These are phyloP conservation scores for Ceratocystis ficicola DNA, from an alignment of 2,329 filamentous ascomycete species.

Conservation along the genomic window DNA sequence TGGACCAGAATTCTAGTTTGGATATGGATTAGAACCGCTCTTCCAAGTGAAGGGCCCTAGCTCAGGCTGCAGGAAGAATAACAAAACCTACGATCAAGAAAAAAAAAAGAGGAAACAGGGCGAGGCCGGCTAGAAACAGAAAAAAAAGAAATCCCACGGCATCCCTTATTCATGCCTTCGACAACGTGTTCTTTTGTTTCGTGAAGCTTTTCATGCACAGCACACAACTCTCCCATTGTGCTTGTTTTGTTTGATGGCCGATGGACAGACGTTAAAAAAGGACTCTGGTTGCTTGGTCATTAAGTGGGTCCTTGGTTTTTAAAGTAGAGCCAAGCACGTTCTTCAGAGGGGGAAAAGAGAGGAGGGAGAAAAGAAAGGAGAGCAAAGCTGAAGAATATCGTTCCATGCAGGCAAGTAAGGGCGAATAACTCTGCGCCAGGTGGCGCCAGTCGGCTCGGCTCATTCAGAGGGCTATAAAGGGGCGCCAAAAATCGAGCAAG, in stretches of 20 bases:
- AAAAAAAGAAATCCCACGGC: background rate
- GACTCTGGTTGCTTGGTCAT: background rate
- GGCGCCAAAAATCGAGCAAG: background rate
- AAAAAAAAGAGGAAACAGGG: background rate
- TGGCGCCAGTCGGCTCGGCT: background rate
- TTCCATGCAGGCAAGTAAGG: background rate
- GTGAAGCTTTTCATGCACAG: background rate
- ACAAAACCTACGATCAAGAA: background rate
- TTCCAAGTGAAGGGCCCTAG: background rate
- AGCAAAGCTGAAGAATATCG: background rate
- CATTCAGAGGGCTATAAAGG: background rate
- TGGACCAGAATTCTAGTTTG: background rate
- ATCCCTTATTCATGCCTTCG: background rate
- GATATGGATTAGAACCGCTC: background rate
- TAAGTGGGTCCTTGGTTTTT: background rate
- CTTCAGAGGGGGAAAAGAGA: background rate
- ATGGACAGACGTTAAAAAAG: slow-evolving; percentile 1
- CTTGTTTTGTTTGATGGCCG: background rate
- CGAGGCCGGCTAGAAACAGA: background rate
- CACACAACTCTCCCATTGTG: background rate
- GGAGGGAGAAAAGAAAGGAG: background rate
- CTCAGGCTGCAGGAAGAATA: background rate
- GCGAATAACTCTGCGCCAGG: background rate
- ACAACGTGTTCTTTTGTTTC: background rate
- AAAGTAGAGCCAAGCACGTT: background rate